phyloP scores from a whole-genome alignment of 78 protist species.

The Cyanophora paradoxa region DNA sequence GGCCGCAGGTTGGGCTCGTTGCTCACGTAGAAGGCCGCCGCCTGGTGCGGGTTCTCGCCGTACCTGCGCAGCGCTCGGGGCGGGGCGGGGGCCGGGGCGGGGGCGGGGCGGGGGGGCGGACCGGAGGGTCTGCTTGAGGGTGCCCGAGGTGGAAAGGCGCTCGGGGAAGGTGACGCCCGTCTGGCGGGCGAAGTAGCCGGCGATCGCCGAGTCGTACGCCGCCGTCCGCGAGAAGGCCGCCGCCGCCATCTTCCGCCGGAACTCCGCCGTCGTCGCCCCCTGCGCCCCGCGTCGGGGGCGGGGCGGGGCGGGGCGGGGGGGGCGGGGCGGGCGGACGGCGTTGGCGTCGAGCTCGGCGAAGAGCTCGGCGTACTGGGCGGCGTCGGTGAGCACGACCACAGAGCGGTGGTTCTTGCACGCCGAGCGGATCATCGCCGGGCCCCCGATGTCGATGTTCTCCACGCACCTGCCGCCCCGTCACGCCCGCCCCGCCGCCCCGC shows the following conservation, averaged over 20 bases:
- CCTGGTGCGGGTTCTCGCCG: conserved; percentile 76
- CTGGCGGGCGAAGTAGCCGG: conserved; percentile 10
- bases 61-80: conserved; percentile 32
- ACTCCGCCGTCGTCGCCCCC: conserved; percentile 6
- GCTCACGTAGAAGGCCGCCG: background rate
- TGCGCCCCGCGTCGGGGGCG: background rate
- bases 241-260: conserved; percentile 9
- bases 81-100: too few species aligned
- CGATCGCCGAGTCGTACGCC: conserved; percentile 28
- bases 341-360: background rate
- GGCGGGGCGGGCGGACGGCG: background rate
- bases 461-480: too few species aligned
- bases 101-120: too few species aligned
- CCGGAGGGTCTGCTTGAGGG: too few species aligned
- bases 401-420: conserved; percentile 35
- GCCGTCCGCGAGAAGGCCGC: conserved; percentile 40
- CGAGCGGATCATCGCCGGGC: conserved; percentile 45
- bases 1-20: too few species aligned
- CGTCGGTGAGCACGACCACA: conserved; percentile 20
- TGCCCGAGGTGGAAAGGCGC: too few species aligned
- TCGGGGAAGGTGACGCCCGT: too few species aligned
- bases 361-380: conserved; percentile 17
- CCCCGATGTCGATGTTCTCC: conserved; percentile 54
- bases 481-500: too few species aligned
- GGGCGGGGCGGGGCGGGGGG: background rate